These are phyloP conservation scores for Saussurea involucrata DNA, from an alignment of 129 eudicot genomes.

Conservation along the genomic window DNA sequence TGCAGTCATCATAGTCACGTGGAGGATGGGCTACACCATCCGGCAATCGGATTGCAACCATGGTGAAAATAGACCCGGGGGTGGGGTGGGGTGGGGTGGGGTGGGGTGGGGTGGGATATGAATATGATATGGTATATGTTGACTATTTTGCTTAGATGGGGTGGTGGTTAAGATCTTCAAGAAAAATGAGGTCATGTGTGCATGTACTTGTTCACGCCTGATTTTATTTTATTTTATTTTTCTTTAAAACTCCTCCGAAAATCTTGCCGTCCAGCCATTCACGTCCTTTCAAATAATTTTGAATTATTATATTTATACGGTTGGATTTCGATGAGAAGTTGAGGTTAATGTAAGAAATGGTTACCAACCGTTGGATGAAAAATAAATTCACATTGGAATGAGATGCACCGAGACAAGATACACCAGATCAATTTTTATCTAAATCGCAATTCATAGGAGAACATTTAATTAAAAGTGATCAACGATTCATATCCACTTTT, in stretches of 20 bases:
- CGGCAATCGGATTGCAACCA: constrained; percentile 23
- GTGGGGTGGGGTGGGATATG: neutral
- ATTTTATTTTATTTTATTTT: neutral
- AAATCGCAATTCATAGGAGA: too few species aligned
- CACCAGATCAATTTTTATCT: too few species aligned
- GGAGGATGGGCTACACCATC: constrained; percentile 17
- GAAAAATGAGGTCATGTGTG: constrained; percentile 30
- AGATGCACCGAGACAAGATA: too few species aligned
- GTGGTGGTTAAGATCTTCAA: constrained; percentile 39
- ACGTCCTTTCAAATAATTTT: neutral
- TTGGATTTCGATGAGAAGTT: too few species aligned
- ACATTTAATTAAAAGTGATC: too few species aligned
- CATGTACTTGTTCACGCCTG: constrained; percentile 22
- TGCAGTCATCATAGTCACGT: constrained; percentile 22
- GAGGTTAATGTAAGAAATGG: too few species aligned
- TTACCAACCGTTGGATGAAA: too few species aligned
- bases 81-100: neutral
- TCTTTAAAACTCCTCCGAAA: neutral
- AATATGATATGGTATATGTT: constrained; percentile 27
- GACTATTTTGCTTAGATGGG: constrained; percentile 29
- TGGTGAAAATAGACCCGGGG: constrained; percentile 6
- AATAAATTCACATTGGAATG: too few species aligned
- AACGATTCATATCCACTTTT: too few species aligned
- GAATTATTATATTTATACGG: neutral
- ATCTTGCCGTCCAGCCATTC: constrained; percentile 14